Base-by-base conservation (phyloP, 352 stramenopile genomes). In the Pythium dissotocum region DNA sequence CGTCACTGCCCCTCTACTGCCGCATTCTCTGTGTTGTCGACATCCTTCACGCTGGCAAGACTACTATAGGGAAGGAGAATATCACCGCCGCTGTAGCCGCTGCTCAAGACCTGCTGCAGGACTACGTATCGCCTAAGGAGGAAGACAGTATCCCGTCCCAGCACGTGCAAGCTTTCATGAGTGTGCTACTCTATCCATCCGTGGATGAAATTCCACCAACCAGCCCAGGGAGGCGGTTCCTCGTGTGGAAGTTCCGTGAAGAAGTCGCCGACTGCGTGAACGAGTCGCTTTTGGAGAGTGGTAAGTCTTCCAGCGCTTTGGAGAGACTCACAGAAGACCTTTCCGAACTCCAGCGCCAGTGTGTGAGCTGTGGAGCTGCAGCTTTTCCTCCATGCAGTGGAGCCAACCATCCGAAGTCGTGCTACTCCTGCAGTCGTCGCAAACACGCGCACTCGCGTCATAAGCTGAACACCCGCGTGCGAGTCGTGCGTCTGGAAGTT, bases 181-280 rank as follows among this genome's bases (percentile, higher is more conserved):
- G 63, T 42, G 63, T 63, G 24, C 44, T 69, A 14, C 63, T 69
- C 1, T 69, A 64, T 60, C 32, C n/a, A n/a, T 60, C 44, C 0
- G 44, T 63, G 10, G 55, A 64, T 9, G 21, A 48, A 14, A 53
- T 69, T 2, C 63, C 63, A 1, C 4, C 44, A 1, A 40, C 51
- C 16, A 52, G 42, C 13, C 42, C 55, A 14, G 63, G 63, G 21
- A 44, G 63, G 26, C 55, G 56, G 18, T 69, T 58, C 32, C 51
- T 69, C n/a, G 14, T 63, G 32, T 63, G 55, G 55, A 21, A 58
- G 24, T 69, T 69, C 28, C 63, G 63, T 9, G 63, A 69, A 60
- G 46, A 69, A 64, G 63, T 69, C 10, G 63, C 55, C 2, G 63
- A 69, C 42, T 46, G 54, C 14, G n/a, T 69, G 21, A 69, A 69